phyloP scores from a whole-genome alignment of 2,329 filamentous ascomycete genomes.

The Ceratocystis cubensis region DNA sequence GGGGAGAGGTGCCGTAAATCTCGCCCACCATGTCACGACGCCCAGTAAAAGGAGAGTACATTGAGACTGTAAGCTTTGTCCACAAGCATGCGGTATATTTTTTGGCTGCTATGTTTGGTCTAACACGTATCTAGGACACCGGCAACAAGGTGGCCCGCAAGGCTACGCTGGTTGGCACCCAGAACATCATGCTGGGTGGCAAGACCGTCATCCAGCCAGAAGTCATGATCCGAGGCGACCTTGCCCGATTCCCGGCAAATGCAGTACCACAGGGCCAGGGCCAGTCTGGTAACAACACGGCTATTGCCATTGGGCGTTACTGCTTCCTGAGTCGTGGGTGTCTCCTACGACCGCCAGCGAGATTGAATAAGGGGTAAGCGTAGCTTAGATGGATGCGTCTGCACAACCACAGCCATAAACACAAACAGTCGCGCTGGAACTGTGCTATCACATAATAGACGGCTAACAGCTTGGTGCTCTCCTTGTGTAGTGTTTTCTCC shows the following conservation, averaged over 20 bases:
- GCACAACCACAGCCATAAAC: background rate
- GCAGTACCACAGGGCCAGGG: conserved; percentile 30
- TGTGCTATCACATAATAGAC: background rate
- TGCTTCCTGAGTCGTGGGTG: conserved; percentile 73
- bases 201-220: conserved; percentile 94
- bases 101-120: background rate
- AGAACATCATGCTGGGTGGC: conserved; percentile 94
- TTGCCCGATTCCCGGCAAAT: conserved; percentile 47
- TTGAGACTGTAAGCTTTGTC: conserved; percentile 63
- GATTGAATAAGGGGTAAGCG: conserved; percentile 59
- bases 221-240: conserved; percentile 84
- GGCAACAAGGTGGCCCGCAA: conserved; percentile 97
- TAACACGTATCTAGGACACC: conserved; percentile 53
- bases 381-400: background rate
- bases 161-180: conserved; percentile 81
- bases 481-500: conserved; percentile 43
- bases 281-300: conserved; percentile 40
- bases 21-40: conserved; percentile 55
- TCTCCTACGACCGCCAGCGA: conserved; percentile 69
- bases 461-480: background rate
- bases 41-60: conserved; percentile 78
- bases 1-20: background rate
- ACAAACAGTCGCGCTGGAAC: background rate
- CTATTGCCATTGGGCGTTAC: conserved; percentile 82
- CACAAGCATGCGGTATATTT: background rate